Evolutionary conservation across 805 yeast species (phyloP).

Genomic region (Metschnikowia santaceciliae): DNA sequence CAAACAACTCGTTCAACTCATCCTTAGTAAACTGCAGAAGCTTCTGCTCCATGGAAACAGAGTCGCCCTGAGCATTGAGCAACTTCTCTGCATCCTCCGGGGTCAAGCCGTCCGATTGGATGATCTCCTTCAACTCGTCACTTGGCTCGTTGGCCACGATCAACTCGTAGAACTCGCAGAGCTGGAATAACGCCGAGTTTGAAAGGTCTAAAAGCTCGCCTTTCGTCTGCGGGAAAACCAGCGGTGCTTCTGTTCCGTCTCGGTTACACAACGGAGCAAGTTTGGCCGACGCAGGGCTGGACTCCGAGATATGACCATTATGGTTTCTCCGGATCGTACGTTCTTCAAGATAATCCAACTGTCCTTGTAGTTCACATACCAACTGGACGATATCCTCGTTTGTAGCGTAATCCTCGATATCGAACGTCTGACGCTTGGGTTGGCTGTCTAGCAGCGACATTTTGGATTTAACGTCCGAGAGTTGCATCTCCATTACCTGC

Average conservation of each 20-base stretch:
- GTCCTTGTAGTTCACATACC: constrained; percentile 88
- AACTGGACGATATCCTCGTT: constrained; percentile 83
- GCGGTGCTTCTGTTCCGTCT: constrained; percentile 69
- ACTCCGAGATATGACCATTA: constrained; percentile 49
- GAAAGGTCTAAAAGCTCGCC: constrained; percentile 47
- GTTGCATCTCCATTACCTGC: constrained; percentile 67
- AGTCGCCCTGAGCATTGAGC: constrained; percentile 4
- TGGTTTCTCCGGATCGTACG: constrained; percentile 67
- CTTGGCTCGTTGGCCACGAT: constrained; percentile 38
- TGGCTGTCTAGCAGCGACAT: constrained; percentile 14
- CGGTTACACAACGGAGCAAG: constrained; percentile 71
- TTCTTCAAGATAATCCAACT: constrained; percentile 74
- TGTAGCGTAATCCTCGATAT: constrained; percentile 60
- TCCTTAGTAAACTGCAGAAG: constrained; percentile 35
- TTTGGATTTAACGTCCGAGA: constrained; percentile 44
- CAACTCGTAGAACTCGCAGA: constrained; percentile 73
- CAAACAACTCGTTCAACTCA: constrained; percentile 51
- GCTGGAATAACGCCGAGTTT: constrained; percentile 44
- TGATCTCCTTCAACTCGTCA: constrained; percentile 12
- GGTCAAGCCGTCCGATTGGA: constrained; percentile 12
- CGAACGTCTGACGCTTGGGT: constrained; percentile 24
- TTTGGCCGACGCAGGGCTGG: constrained; percentile 28
- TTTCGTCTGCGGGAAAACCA: constrained; percentile 55
- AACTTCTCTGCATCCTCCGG: constrained; percentile 17
- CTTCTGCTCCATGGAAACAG: constrained; percentile 14